These are phyloP conservation scores for Knufia petricola DNA, from an alignment of 2,329 filamentous ascomycete species.

Conservation along the genomic window DNA sequence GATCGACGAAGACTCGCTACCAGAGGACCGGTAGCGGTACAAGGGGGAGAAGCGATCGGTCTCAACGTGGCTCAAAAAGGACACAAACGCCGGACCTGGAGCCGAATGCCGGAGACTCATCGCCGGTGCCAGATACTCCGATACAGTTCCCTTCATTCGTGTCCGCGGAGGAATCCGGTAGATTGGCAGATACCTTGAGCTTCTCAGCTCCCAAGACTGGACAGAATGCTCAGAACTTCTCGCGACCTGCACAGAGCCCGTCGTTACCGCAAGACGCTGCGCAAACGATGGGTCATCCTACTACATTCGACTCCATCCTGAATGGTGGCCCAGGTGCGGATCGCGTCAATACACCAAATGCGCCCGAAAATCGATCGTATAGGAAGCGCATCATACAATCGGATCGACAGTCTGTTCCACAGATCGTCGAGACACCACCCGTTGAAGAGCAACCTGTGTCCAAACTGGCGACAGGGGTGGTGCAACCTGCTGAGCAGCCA, in stretches of 20 bases:
- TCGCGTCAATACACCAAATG: slow-evolving; percentile 29
- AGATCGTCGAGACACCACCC: slow-evolving; percentile 37
- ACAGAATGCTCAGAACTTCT: slow-evolving; percentile 22
- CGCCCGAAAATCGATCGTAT: slow-evolving; percentile 27
- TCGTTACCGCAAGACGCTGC: slow-evolving; percentile 12
- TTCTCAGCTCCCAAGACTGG: slow-evolving; percentile 21
- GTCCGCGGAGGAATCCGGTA: slow-evolving; percentile 31
- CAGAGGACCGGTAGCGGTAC: slow-evolving; percentile 69
- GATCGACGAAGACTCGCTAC: slow-evolving; percentile 88
- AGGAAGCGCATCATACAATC: slow-evolving; percentile 21
- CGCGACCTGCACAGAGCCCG: slow-evolving; percentile 15
- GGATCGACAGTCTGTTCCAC: slow-evolving; percentile 40
- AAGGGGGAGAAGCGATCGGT: slow-evolving; percentile 45
- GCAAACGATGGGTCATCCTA: slow-evolving; percentile 21
- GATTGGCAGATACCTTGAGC: slow-evolving; percentile 40
- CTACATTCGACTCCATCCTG: slow-evolving; percentile 24
- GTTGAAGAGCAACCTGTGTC: slow-evolving; percentile 14
- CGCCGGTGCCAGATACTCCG: slow-evolving; percentile 25
- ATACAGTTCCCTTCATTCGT: slow-evolving; percentile 25
- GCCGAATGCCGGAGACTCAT: slow-evolving; percentile 6
- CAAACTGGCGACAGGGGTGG: slow-evolving; percentile 8
- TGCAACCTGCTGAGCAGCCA: slow-evolving; percentile 12
- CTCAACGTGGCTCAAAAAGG: slow-evolving; percentile 57
- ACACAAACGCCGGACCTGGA: slow-evolving; percentile 24
- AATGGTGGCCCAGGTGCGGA: slow-evolving; percentile 24